Percentiles rank a stretch among this genome's conserved stretches.
Evolutionary conservation across 2,329 filamentous ascomycete genomes (phyloP).

Genomic region (Thyridium curvatum): DNA sequence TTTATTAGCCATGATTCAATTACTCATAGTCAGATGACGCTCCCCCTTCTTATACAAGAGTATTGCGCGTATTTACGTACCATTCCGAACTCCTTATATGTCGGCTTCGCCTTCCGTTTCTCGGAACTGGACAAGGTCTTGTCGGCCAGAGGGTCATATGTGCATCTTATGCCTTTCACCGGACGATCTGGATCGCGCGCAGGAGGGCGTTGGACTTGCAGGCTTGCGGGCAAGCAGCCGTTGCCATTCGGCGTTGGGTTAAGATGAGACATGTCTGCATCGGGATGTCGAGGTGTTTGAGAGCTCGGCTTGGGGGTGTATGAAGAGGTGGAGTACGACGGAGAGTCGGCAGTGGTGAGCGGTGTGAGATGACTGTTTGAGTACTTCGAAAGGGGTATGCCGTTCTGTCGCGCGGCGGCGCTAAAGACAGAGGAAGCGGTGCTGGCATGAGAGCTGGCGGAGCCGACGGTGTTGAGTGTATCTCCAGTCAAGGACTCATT

Average conservation of each 20-base stretch:
- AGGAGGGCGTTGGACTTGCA: conserved; percentile 34
- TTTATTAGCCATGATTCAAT: conserved; percentile 48
- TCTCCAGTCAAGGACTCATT: conserved; percentile 57
- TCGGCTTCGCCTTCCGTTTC: conserved; percentile 52
- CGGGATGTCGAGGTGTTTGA: conserved; percentile 43
- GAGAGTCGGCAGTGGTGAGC: conserved; percentile 46
- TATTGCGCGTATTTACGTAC: conserved; percentile 43
- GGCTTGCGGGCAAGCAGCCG: conserved; percentile 4
- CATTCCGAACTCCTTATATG: conserved; percentile 58
- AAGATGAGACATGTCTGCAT: conserved; percentile 13
- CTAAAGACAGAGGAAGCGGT: conserved; percentile 68
- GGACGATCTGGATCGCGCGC: conserved; percentile 50
- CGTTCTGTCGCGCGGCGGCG: conserved; percentile 32
- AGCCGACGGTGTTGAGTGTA: conserved; percentile 63
- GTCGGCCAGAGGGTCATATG: conserved; percentile 54
- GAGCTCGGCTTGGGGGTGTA: conserved; percentile 47
- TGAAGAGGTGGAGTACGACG: conserved; percentile 39
- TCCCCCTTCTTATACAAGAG: conserved; percentile 36
- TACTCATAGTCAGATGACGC: conserved; percentile 52
- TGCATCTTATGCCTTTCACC: conserved; percentile 51
- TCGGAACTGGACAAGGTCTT: conserved; percentile 40
- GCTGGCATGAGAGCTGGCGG: conserved; percentile 66
- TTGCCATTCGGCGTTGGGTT: conserved; percentile 23
- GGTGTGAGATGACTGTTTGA: conserved; percentile 43
- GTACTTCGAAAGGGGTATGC: conserved; percentile 31